A percentile compares a stretch with the other conserved stretches of the same genome.
Conservation (phyloP, 768 basidiomycete species). For the Pseudohyphozyma bogoriensis region DNA sequence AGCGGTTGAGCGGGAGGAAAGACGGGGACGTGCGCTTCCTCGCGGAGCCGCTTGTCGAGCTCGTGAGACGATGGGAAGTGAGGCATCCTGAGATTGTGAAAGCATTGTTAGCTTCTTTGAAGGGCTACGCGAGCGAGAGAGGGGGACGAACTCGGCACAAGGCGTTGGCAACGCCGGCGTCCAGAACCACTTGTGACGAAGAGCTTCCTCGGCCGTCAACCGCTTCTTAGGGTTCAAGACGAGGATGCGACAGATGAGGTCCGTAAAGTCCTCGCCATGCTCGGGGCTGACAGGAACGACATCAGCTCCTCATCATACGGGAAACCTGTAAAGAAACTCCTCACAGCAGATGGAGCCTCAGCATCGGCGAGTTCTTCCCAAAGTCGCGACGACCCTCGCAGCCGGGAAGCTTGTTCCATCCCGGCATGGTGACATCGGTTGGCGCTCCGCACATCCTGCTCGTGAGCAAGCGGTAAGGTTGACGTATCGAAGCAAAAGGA, state of each 20-base stretch:
- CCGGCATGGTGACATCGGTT: conserved; percentile 38
- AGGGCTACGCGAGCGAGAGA: not conserved
- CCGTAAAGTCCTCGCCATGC: conserved; percentile 39
- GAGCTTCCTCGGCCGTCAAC: conserved; percentile 71
- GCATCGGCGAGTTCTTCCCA: not conserved
- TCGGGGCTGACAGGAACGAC: not conserved
- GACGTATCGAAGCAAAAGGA: not conserved
- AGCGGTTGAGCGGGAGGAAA: too few relatives aligned
- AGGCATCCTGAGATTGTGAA: conserved; percentile 16
- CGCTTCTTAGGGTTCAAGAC: conserved; percentile 73
- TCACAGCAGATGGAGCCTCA: too few relatives aligned
- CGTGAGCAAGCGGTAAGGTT: not conserved
- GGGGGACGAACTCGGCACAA: conserved; percentile 5
- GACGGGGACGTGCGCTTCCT: too few relatives aligned
- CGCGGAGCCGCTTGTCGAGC: conserved; percentile 24
- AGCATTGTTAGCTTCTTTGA: too few relatives aligned
- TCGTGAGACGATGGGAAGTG: conserved; percentile 30
- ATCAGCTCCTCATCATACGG: not conserved
- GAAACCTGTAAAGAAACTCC: not conserved
- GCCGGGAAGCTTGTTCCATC: conserved; percentile 38
- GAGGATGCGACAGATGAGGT: conserved; percentile 71
- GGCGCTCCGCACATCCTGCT: conserved; percentile 56
- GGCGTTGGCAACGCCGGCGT: conserved; percentile 50
- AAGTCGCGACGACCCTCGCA: conserved; percentile 23
- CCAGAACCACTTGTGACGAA: conserved; percentile 94